A percentile compares a stretch with the other conserved stretches of the same genome.
Evolutionary conservation across 1,139 yeast genomes (phyloP).

Genomic region (Pichia kudriavzevii): DNA sequence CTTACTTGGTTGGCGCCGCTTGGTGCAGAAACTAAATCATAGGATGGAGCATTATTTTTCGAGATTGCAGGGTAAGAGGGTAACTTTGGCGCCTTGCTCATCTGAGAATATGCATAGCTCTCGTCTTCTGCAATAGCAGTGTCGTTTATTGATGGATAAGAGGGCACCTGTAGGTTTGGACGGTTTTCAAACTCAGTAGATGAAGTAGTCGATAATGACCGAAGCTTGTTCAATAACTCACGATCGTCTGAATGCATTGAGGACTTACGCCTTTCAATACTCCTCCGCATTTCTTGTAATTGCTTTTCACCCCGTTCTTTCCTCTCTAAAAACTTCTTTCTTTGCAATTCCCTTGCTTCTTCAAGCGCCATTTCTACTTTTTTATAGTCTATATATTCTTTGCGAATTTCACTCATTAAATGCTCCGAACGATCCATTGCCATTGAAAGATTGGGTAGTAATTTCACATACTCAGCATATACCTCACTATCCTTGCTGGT

Average conservation of each 20-base stretch:
- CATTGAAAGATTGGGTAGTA: slow-evolving; percentile 24
- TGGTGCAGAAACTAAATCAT: not conserved
- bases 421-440: slow-evolving; percentile 34
- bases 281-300: slow-evolving; percentile 4
- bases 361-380: slow-evolving; percentile 20
- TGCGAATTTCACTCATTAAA: slow-evolving; percentile 30
- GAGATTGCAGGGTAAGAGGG: slow-evolving; percentile 2
- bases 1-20: too few species aligned
- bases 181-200: not conserved
- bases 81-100: not conserved
- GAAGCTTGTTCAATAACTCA: slow-evolving; percentile 17
- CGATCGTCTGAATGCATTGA: slow-evolving; percentile 15
- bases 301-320: slow-evolving; percentile 10
- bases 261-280: slow-evolving; percentile 12
- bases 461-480: slow-evolving; percentile 19
- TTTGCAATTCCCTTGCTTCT: slow-evolving; percentile 21
- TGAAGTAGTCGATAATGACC: slow-evolving; percentile 20
- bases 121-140: slow-evolving; percentile 16
- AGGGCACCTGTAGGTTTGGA: slow-evolving; percentile 2
- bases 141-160: slow-evolving; percentile 14
- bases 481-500: slow-evolving; percentile 20
- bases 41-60: slow-evolving; percentile 1
- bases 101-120: too few species aligned
- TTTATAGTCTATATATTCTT: slow-evolving; percentile 26
- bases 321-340: slow-evolving; percentile 10